Base-by-base conservation (phyloP, 495 filamentous ascomycete species). In the Tuber brumale region DNA sequence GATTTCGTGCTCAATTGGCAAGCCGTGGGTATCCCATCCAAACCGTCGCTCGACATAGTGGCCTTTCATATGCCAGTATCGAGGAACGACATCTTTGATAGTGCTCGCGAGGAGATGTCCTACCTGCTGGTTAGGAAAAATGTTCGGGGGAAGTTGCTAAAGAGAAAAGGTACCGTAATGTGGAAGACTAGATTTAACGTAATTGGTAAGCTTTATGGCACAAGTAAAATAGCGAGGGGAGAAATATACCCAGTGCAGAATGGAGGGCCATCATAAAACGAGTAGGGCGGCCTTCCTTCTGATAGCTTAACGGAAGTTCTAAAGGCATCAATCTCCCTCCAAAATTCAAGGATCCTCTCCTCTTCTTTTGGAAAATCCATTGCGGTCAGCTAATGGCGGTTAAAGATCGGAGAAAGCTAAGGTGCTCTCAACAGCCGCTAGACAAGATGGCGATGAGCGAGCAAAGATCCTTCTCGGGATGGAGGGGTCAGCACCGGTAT, bases 61-160 rank as follows among this genome's bases (percentile, higher is more conserved):
- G 19, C 95, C 95, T 84, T 96, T 97, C 94, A 97, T 97, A 46
- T 94, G 94, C 95, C 95, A 98, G 83, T 97, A 98, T 78, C 94
- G 86, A 1, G 95, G 94, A 79, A 98, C 95, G 76, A 97, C 94
- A 84, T 98, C 95, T 83, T 99, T 98, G 85, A 97, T 97, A 27
- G 95, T 97, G 37, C 94, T 97, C 31, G 95, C 92, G 75, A 99
- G 90, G 61, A 99, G 86, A 85, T 98, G 95, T 3, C 72, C 79
- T 77, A 72, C 12, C 27, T 35, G 57, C 27, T 35, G 31, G 71
- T 70, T 16, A 69, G 27, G 74, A n/a, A 72, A 18, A 69, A 21
- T 61, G 66, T 42, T 76, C 43, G 74, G 78, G 39, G 76, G 74
- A 74, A 61, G 51, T 7, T 0, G 23, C 18, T n/a, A 74, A 23